Conservation (phyloP, 2,329 filamentous ascomycete genomes). For the Rutstroemia sp. region DNA sequence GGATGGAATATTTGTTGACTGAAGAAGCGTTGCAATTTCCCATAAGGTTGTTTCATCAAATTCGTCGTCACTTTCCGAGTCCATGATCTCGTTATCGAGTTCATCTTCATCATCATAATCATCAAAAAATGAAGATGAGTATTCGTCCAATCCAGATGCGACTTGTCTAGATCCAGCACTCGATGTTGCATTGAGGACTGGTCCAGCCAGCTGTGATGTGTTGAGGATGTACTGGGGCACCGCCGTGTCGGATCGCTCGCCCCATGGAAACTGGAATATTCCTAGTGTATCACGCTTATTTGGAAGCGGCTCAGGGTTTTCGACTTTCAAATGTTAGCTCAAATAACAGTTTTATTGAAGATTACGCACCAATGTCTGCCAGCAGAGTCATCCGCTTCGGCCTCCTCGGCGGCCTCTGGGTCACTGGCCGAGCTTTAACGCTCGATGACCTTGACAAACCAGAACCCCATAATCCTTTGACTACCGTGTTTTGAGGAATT, state of each 20-base stretch:
- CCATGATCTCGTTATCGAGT: conserved; percentile 30
- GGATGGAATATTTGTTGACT: conserved; percentile 44
- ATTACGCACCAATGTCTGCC: conserved; percentile 45
- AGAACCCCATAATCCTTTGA: conserved; percentile 26
- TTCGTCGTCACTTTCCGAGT: conserved; percentile 28
- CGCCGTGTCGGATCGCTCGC: conserved; percentile 52
- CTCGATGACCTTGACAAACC: conserved; percentile 21
- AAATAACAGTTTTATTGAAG: too few species aligned
- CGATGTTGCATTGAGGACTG: conserved; percentile 18
- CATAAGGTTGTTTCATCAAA: conserved; percentile 57
- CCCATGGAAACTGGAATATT: conserved; percentile 61
- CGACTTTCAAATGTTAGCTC: conserved; percentile 32
- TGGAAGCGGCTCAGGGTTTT: conserved; percentile 52
- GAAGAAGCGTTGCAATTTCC: conserved; percentile 55
- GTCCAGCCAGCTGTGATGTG: conserved; percentile 14
- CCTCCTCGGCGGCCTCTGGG: conserved; percentile 46
- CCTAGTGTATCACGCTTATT: conserved; percentile 53
- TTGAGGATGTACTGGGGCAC: conserved; percentile 34
- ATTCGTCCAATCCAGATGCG: conserved; percentile 19
- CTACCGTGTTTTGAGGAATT: conserved; percentile 11
- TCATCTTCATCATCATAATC: conserved; percentile 45
- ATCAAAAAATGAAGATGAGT: conserved; percentile 44
- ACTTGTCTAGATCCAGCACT: conserved; percentile 22
- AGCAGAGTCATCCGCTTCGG: conserved; percentile 51
- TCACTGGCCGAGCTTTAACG: conserved; percentile 36